Base-by-base conservation (phyloP, 2,329 filamentous ascomycete genomes). In the Sarocladiaceae sp. region DNA sequence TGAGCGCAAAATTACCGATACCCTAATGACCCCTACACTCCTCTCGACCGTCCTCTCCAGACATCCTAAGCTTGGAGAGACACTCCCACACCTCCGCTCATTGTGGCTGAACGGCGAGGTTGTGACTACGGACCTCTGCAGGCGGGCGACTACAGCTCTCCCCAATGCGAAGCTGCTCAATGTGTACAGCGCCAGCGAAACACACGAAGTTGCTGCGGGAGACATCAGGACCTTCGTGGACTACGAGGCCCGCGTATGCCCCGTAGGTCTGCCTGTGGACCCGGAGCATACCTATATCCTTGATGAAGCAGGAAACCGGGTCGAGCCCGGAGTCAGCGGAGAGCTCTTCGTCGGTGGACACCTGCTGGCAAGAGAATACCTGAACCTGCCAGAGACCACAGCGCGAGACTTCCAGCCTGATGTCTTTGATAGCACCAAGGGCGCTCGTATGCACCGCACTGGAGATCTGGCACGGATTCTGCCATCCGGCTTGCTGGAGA, bases 81-180 rank as follows among this genome's bases (percentile, higher is more conserved):
- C 80, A 37, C 74, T 92, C 8, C 83, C 86, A 7, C 68, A 86
- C 17, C 71, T 93, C 52, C 80, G 80, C 40, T 88, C 85, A 0
- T 68, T 92, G 26, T 92, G 88, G 88, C 74, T 93, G 26, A 92
- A 93, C 59, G 88, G 88, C 48, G 88, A 93, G 68, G 88, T 93
- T 1, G 88, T 92, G 50, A 89, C 87, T 0, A 87, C 87, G 0
- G 88, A 92, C 62, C 78, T 92, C 15, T 87, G 84, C 28, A 81
- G 83, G 23, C 80, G 87, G 36, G 84, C 83, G 2, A 73, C 87
- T 51, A 79, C 80, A 52, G 83, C 84, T 2, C 75, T 92, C 3
- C 87, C 88, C 0, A 79, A 84, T 0, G 78, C 82, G 2, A 82
- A 86, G 15, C 69, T 93, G 12, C 79, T 92, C 55, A 93, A 92